Conservation (phyloP, 108 stramenopile species). For the Pseudonitzschia multiseries region DNA sequence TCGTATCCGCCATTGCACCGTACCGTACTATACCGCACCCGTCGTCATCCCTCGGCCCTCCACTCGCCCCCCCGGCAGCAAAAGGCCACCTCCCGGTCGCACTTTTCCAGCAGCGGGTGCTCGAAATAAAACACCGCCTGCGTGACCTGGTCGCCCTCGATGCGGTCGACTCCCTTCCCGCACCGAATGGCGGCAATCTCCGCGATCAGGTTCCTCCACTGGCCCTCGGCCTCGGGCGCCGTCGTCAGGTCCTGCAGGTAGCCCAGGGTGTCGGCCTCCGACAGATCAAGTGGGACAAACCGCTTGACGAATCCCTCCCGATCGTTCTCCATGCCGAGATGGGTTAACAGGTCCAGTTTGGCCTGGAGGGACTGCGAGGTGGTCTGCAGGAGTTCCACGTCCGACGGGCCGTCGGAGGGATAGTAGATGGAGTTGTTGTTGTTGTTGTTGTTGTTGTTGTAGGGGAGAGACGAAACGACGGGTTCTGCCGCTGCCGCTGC, state of each 20-base stretch:
- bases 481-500: not conserved
- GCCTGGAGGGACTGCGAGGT: constrained; percentile 35
- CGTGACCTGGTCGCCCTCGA: constrained; percentile 40
- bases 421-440: too few species aligned
- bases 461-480: too few species aligned
- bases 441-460: too few species aligned
- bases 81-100: constrained; percentile 49
- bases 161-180: constrained; percentile 37
- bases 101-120: constrained; percentile 35
- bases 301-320: constrained; percentile 31
- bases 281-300: constrained; percentile 50
- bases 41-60: constrained; percentile 43
- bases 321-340: constrained; percentile 29
- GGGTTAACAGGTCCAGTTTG: constrained; percentile 35
- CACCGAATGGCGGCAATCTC: constrained; percentile 40
- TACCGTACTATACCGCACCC: too few species aligned
- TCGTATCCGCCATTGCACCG: too few species aligned
- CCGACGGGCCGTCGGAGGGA: constrained; percentile 39
- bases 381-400: constrained; percentile 36
- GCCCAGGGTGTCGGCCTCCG: constrained; percentile 1
- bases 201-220: constrained; percentile 37
- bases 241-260: constrained; percentile 44
- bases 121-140: constrained; percentile 37
- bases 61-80: constrained; percentile 29
- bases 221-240: constrained; percentile 41